Conservation (phyloP, 2,329 filamentous ascomycete species). For the Scedosporium dehoogii region DNA sequence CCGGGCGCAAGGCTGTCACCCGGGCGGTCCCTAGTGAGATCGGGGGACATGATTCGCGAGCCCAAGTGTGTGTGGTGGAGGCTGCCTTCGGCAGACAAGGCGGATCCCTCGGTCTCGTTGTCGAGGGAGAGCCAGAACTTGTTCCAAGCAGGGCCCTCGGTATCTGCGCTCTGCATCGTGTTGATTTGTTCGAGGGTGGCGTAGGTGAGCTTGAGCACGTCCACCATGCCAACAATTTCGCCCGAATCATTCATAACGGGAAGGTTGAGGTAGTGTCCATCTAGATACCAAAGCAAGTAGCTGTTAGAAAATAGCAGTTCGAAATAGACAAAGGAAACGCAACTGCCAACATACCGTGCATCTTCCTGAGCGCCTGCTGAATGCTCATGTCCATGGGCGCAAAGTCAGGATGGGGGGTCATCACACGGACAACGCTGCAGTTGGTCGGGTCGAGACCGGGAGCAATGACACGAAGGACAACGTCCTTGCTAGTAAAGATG, state of each 20-base stretch:
- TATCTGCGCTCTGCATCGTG: slow-evolving; percentile 80
- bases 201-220: slow-evolving; percentile 96
- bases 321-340: not conserved
- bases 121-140: slow-evolving; percentile 98
- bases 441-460: slow-evolving; percentile 87
- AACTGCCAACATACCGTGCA: slow-evolving; percentile 66
- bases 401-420: slow-evolving; percentile 98
- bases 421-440: slow-evolving; percentile 96
- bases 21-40: slow-evolving; percentile 59
- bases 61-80: slow-evolving; percentile 55
- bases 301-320: not conserved
- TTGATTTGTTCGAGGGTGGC: slow-evolving; percentile 97
- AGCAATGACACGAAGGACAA: slow-evolving; percentile 94
- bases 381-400: slow-evolving; percentile 99
- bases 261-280: slow-evolving; percentile 95
- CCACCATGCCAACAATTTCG: slow-evolving; percentile 98
- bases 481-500: slow-evolving; percentile 99
- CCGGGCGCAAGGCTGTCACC: slow-evolving; percentile 80
- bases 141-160: slow-evolving; percentile 96
- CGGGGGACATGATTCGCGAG: slow-evolving; percentile 71
- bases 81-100: slow-evolving; percentile 85
- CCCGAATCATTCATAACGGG: slow-evolving; percentile 96
- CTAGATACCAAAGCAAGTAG: slow-evolving; percentile 34
- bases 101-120: slow-evolving; percentile 88
- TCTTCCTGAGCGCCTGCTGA: slow-evolving; percentile 93